Evolutionary conservation across 805 yeast species (phyloP).

Genomic region (Maudiozyma saulgeensis): DNA sequence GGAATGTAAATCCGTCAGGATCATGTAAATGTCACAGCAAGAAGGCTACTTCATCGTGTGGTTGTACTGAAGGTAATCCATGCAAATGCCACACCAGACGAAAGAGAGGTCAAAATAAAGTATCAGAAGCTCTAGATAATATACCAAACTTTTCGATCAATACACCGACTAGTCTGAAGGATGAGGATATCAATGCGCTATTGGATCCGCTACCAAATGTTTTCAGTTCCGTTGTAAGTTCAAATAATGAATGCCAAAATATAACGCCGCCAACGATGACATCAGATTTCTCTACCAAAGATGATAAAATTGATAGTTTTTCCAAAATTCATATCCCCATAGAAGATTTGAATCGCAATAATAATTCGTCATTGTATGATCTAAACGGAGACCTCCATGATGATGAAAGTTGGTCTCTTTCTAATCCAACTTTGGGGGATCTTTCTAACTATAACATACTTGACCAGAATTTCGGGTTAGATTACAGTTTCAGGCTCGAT

Average conservation of each 20-base stretch:
- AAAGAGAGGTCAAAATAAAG: neutral
- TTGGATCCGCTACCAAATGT: neutral
- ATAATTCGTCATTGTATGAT: neutral
- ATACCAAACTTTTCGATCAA: neutral
- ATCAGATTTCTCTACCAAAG: neutral
- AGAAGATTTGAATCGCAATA: neutral
- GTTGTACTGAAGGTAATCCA: constrained; percentile 3
- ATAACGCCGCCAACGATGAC: neutral
- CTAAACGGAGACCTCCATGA: neutral
- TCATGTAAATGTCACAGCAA: constrained; percentile 8
- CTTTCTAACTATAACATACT: neutral
- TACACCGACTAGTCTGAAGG: neutral
- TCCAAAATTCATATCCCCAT: neutral
- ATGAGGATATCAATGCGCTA: neutral
- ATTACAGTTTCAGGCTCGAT: neutral
- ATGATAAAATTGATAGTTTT: neutral
- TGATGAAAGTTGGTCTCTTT: neutral
- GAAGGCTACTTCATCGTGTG: neutral
- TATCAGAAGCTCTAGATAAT: neutral
- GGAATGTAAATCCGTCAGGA: constrained; percentile 46
- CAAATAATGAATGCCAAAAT: neutral
- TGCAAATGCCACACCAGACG: constrained; percentile 11
- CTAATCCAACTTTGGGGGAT: neutral
- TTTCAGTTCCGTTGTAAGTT: neutral
- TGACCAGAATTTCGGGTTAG: neutral